Base-by-base conservation (phyloP, 495 filamentous ascomycete genomes). In the Penicillium atrosanguineum region DNA sequence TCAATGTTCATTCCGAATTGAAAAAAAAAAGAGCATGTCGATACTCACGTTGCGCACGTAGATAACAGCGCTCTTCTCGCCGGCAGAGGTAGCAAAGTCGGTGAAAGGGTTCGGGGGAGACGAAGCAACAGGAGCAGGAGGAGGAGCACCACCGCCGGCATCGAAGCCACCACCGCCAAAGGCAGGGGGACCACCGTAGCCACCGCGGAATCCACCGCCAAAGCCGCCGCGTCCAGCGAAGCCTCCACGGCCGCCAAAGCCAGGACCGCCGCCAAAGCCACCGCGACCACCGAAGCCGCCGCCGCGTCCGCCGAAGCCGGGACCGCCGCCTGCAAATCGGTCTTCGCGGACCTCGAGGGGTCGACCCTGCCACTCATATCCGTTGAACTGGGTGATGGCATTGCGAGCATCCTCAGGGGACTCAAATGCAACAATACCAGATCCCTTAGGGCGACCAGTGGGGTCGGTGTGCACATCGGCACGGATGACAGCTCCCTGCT, bases 331-430 rank as follows among this genome's bases (percentile, higher is more conserved):
- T 53, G 95, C 95, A 68, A 92, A 98, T 36, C 95, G 87, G 70
- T 98, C 94, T 68, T 97, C 95, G 56, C 95, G 91, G 46, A 98
- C 94, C 68, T 97, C 95, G 34, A 98, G 79, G 49, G 85, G 70
- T 54, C 94, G 88, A 18, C 94, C 94, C 70, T 98, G 93, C 94
- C 94, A 98, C 45, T 98, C 94, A 69, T 95, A 97, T 52, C 93
- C 93, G 67, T 98, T 97, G 78, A 97, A 97, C 67, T 96, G 92
- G 48, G 87, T 80, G 62, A 98, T 98, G 34, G 94, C 94, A 59
- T 91, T 95, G 52, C 91, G 90, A 20, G 95, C 92, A 72, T 98
- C 94, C 28, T 96, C 91, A 3, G 91, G 83, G 38, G 83, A 89
- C 69, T 98, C 95, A 65, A 97, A 98, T 47, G 91, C 91, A 59